A percentile compares a stretch with the other conserved stretches of the same genome.
Evolutionary conservation across 768 basidiomycete genomes (phyloP).

Genomic region (Agaricus sinodeliciosus): DNA sequence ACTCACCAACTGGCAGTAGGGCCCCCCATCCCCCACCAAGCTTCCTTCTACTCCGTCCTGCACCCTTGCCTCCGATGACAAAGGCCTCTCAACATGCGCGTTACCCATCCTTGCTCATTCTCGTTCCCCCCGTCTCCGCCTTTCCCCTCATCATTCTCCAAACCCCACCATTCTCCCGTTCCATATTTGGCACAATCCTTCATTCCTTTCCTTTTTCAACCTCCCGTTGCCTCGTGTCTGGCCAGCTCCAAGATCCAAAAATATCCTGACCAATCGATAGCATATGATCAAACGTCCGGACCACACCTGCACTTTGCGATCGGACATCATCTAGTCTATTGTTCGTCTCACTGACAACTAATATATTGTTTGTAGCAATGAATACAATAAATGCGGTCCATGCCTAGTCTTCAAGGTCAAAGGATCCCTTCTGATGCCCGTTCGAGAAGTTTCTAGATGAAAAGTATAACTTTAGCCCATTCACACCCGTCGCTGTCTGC

Average conservation of each 20-base stretch:
- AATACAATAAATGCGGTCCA: neutral
- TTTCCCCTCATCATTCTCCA: neutral
- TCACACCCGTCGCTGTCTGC: neutral
- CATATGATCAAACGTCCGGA: neutral
- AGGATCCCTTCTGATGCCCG: neutral
- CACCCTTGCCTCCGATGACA: slow-evolving; percentile 4
- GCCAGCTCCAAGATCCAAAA: neutral
- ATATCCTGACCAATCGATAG: neutral
- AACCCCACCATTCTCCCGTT: neutral
- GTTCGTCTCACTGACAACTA: too few species aligned
- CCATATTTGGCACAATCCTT: neutral
- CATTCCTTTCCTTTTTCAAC: neutral
- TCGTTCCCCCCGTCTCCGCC: neutral
- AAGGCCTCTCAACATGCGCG: too few species aligned
- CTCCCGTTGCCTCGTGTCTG: neutral
- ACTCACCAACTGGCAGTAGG: neutral
- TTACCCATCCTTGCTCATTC: too few species aligned
- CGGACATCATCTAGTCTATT: too few species aligned
- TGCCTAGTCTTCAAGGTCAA: neutral
- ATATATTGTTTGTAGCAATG: neutral
- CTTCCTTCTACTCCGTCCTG: neutral
- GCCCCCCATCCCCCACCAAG: too few species aligned
- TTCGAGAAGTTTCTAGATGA: neutral
- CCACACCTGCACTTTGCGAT: too few species aligned
- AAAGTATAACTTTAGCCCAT: neutral